These are phyloP conservation scores for Abelmoschus esculentus DNA, from an alignment of 345 rosid species.

Conservation along the genomic window DNA sequence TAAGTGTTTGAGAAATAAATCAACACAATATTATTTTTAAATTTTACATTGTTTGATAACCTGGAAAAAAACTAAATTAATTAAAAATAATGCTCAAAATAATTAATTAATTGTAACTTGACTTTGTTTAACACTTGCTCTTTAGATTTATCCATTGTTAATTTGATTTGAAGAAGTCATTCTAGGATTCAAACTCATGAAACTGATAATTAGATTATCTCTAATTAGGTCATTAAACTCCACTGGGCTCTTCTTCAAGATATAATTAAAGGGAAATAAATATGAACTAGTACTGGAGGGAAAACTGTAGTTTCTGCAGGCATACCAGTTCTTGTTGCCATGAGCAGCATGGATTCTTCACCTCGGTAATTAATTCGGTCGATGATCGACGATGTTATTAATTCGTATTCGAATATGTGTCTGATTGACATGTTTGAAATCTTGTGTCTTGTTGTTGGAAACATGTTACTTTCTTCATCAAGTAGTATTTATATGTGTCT, in stretches of 20 bases:
- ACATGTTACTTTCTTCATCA: too few relatives aligned
- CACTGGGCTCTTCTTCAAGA: too few relatives aligned
- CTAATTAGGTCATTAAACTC: not conserved
- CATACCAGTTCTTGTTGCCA: not conserved
- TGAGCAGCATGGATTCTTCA: not conserved
- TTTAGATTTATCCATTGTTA: not conserved
- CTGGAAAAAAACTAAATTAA: too few relatives aligned
- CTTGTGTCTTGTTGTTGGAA: too few relatives aligned
- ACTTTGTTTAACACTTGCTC: too few relatives aligned
- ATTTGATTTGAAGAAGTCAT: not conserved
- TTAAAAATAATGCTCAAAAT: too few relatives aligned
- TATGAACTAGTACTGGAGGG: not conserved
- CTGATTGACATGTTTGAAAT: not conserved
- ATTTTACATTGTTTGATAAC: too few relatives aligned
- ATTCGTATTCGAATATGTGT: not conserved
- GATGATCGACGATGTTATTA: not conserved
- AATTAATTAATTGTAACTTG: too few relatives aligned
- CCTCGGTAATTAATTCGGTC: too few relatives aligned
- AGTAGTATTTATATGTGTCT: not conserved
- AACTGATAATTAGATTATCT: conserved; percentile 2
- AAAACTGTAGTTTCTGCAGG: not conserved
- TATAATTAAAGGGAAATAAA: not conserved
- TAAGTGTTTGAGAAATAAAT: too few relatives aligned
- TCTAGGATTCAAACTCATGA: not conserved
- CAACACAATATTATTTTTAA: too few relatives aligned